These are phyloP conservation scores for Epicoccum sorghinum DNA, from an alignment of 2,329 filamentous ascomycete genomes.

Conservation along the genomic window DNA sequence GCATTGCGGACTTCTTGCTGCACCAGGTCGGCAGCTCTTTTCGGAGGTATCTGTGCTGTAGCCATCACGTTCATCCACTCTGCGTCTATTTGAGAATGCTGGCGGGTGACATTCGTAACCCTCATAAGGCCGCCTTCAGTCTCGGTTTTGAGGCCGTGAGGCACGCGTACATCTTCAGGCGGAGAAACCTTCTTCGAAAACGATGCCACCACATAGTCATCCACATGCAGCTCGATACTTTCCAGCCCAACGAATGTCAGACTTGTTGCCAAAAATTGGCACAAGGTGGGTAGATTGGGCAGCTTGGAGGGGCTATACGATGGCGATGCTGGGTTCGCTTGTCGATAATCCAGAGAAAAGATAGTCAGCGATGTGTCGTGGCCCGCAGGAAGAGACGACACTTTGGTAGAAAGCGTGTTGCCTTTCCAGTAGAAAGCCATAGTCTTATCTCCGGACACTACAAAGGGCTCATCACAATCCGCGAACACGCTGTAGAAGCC, in stretches of 20 bases:
- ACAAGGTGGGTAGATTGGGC: constrained; percentile 82
- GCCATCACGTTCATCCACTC: constrained; percentile 86
- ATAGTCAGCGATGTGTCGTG: constrained; percentile 75
- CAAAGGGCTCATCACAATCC: constrained; percentile 96
- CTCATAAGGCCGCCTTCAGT: constrained; percentile 91
- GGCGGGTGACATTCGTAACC: constrained; percentile 77
- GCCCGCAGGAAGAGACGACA: constrained; percentile 72
- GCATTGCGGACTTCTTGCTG: constrained; percentile 45
- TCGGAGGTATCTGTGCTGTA: constrained; percentile 70
- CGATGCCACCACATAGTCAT: constrained; percentile 80
- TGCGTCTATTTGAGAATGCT: constrained; percentile 91
- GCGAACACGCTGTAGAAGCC: constrained; percentile 99
- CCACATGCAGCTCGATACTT: constrained; percentile 86
- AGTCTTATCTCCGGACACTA: constrained; percentile 87
- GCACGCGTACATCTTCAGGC: constrained; percentile 72
- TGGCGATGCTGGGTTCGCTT: constrained; percentile 62
- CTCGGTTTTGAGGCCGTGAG: constrained; percentile 77
- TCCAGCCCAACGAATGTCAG: constrained; percentile 93
- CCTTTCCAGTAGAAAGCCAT: constrained; percentile 99
- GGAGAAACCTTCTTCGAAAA: constrained; percentile 87
- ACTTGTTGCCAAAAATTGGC: constrained; percentile 92
- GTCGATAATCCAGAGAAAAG: constrained; percentile 95
- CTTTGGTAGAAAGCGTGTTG: constrained; percentile 94
- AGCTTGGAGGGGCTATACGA: constrained; percentile 68
- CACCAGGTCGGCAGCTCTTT: constrained; percentile 41